Conservation (phyloP, 2,329 filamentous ascomycete genomes). For the Clarireedia monteithiana region DNA sequence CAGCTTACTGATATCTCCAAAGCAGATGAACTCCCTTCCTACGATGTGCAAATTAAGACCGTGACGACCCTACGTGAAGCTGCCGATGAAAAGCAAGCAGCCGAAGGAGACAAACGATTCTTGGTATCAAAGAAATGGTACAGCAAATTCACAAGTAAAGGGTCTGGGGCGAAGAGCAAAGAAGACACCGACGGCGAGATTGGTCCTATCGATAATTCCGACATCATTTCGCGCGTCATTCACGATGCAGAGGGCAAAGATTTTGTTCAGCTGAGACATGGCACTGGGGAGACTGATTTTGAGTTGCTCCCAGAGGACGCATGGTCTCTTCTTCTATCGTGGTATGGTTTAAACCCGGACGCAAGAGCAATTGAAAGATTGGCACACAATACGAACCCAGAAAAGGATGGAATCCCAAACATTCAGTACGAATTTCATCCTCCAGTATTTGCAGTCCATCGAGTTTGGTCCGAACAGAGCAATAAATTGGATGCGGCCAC, state of each 20-base stretch:
- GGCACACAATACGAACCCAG: slow-evolving; percentile 67
- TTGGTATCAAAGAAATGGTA: slow-evolving; percentile 78
- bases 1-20: neutral
- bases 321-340: slow-evolving; percentile 72
- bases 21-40: slow-evolving; percentile 31
- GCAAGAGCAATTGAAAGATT: slow-evolving; percentile 66
- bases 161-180: slow-evolving; percentile 52
- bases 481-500: slow-evolving; percentile 50
- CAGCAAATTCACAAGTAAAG: slow-evolving; percentile 59
- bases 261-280: slow-evolving; percentile 69
- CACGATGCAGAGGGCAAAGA: slow-evolving; percentile 40
- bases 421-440: slow-evolving; percentile 78
- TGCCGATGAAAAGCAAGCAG: slow-evolving; percentile 39
- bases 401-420: slow-evolving; percentile 49
- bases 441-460: slow-evolving; percentile 76
- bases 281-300: slow-evolving; percentile 61
- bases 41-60: slow-evolving; percentile 66
- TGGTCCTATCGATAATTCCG: slow-evolving; percentile 80
- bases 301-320: slow-evolving; percentile 70
- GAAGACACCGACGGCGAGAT: slow-evolving; percentile 48
- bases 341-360: slow-evolving; percentile 69
- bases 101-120: slow-evolving; percentile 68
- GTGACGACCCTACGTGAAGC: slow-evolving; percentile 55
- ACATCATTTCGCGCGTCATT: slow-evolving; percentile 61
- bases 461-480: slow-evolving; percentile 57